Conservation (phyloP, 2,329 filamentous ascomycete genomes). For the Diaporthe sp. region DNA sequence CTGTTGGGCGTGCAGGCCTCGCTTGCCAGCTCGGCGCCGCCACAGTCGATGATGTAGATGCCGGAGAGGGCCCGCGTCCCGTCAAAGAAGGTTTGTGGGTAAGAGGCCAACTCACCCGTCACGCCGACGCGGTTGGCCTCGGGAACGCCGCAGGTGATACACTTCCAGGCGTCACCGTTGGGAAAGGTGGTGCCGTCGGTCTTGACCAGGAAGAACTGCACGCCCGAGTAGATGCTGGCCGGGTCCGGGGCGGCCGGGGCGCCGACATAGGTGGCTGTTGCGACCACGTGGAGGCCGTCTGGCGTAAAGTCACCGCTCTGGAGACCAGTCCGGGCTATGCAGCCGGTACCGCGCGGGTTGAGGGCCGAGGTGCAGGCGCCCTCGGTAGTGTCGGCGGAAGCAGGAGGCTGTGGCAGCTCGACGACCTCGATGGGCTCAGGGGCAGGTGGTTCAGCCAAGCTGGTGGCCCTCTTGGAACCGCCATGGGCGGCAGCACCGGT, state of each 20-base stretch:
- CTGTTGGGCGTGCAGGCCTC: constrained; percentile 52
- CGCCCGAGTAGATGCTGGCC: constrained; percentile 55
- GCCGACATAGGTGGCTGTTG: constrained; percentile 55
- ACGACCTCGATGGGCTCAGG: constrained; percentile 52
- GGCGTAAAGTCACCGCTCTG: constrained; percentile 54
- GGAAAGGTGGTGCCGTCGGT: constrained; percentile 54
- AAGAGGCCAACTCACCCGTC: constrained; percentile 44
- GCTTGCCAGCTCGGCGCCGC: constrained; percentile 48
- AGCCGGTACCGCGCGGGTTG: constrained; percentile 54
- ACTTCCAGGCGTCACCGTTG: constrained; percentile 62
- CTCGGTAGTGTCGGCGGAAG: constrained; percentile 41
- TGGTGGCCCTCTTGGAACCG: background rate
- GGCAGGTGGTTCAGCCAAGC: constrained; percentile 40
- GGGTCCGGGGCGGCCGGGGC: constrained; percentile 54
- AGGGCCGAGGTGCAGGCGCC: constrained; percentile 50
- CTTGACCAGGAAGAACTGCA: constrained; percentile 58
- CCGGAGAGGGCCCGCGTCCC: constrained; percentile 52
- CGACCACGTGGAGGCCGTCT: constrained; percentile 57
- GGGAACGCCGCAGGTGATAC: constrained; percentile 58
- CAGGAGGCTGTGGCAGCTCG: constrained; percentile 54
- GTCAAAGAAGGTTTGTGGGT: constrained; percentile 57
- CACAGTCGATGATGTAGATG: constrained; percentile 54
- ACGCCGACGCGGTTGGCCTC: constrained; percentile 43
- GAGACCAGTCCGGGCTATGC: constrained; percentile 44
- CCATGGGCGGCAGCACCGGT: background rate